Evolutionary conservation across 83 land plant genomes (phyloP).

Genomic region (Thuja plicata): DNA sequence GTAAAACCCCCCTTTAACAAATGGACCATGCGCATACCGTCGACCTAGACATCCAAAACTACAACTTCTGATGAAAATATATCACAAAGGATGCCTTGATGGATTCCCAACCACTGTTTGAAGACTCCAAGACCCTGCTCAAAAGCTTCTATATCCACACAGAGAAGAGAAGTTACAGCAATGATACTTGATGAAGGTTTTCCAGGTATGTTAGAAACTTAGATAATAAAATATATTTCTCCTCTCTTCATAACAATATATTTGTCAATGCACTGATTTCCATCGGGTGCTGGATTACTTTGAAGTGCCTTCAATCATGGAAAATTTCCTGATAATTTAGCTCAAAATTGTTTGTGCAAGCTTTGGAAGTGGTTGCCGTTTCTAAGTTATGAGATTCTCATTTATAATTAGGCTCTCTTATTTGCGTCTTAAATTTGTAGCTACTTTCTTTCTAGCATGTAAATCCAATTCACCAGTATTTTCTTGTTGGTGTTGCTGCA

Average conservation of each 20-base stretch:
- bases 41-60: no score
- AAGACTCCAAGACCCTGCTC: no score
- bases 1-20: no score
- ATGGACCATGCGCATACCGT: no score
- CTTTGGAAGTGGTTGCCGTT: not conserved
- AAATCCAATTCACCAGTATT: not conserved
- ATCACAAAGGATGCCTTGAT: no score
- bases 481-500: conserved; percentile 16
- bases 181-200: no score
- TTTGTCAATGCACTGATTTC: no score
- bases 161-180: no score
- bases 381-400: not conserved
- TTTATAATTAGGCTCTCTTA: not conserved
- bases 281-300: not conserved
- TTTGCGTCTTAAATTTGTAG: not conserved
- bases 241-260: not conserved
- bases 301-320: not conserved
- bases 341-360: not conserved
- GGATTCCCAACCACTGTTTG: no score
- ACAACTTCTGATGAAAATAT: no score
- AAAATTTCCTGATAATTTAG: not conserved
- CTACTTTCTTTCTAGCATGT: not conserved
- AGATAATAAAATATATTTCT: no score
- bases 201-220: not conserved
- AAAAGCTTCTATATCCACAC: no score